Evolutionary conservation across 2,329 filamentous ascomycete genomes (phyloP), one percentile per base, ranked within the genome.

Genomic region (Ilyonectria mors-panacis): DNA sequence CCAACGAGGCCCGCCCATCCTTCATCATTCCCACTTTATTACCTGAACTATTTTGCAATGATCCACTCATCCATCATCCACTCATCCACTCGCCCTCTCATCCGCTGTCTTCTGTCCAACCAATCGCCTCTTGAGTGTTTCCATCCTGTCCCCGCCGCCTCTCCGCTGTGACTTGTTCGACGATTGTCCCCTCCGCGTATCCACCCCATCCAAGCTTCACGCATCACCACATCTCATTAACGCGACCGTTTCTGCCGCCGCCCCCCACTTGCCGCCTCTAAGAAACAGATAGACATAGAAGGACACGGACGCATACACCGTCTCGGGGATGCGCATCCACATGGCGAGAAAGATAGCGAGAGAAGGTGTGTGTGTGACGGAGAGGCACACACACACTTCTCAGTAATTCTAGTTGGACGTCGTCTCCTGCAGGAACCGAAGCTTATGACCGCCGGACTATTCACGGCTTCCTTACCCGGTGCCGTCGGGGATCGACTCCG

Each of bases 211-310:
- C 51, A 54, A 30, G 39, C 35, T 44, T 53, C 17, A 15, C 45
- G 26, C 21, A 21, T 57, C 28, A 51, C 35, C 45, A 60, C 57
- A 53, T 57, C 58, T 35, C 21, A 37, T 42, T 56, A 21, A 56
- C 37, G 37, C 58, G 45, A 58, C 53, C 57, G 63, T 61, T 66
- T 61, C 57, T 57, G 63, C 53, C 58, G 53, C 63, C 51, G 23
- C 12, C 51, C 35, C 33, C 63, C 44, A n/a, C 15, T 45, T 35
- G 48, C 44, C 54, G 53, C 48, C 44, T 33, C 48, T 42, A 47
- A 51, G n/a, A 28, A 44, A 48, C 33, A 28, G 39, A 51, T 28
- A 26, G 30, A 44, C 15, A 45, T 30, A 37, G 17, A 47, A 21
- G 53, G 23, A 56, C 50, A 63, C 60, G 53, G 51, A 63, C 60